phyloP scores from a whole-genome alignment of 352 stramenopile genomes.

The Globisporangium iwayamae region DNA sequence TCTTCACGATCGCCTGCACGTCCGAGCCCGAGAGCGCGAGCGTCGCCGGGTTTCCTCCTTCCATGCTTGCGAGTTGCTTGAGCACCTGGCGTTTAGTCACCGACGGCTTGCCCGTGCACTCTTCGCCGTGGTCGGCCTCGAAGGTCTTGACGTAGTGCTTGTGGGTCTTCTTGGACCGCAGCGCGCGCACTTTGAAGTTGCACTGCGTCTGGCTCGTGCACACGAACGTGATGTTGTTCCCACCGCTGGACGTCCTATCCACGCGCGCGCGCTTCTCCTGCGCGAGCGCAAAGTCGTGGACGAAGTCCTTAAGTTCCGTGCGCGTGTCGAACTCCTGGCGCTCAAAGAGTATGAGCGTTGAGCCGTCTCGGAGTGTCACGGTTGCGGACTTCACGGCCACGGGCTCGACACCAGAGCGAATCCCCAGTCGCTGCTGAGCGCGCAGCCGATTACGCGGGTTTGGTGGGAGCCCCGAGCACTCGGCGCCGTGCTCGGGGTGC shows the following conservation, averaged over 20 bases:
- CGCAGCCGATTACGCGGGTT: conserved; percentile 1
- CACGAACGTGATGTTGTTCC: conserved; percentile 50
- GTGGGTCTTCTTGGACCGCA: conserved; percentile 4
- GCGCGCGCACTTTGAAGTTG: conserved; percentile 34
- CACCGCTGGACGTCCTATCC: conserved; percentile 32
- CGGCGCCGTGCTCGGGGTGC: conserved; percentile 22
- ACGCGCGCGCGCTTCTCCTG: conserved; percentile 40
- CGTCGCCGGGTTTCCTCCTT: conserved; percentile 20
- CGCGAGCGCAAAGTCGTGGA: conserved; percentile 49
- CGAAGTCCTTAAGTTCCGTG: conserved; percentile 33
- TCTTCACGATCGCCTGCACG: conserved; percentile 35
- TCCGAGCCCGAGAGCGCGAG: conserved; percentile 32
- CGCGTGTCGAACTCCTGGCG: conserved; percentile 34
- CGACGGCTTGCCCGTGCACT: conserved; percentile 32
- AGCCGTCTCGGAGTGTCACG: conserved; percentile 21
- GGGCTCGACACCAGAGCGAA: not conserved
- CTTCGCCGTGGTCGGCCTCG: conserved; percentile 23
- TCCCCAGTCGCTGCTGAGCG: not conserved
- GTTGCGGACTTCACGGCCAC: not conserved
- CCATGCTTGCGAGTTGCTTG: conserved; percentile 26
- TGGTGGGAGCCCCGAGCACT: conserved; percentile 28
- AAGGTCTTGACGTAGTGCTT: conserved; percentile 30
- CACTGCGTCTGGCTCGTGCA: conserved; percentile 44
- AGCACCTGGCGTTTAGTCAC: conserved; percentile 43
- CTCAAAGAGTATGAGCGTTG: conserved; percentile 28